Base-by-base conservation (phyloP, 768 basidiomycete genomes). In the Rubroboletus pulcherrimus region DNA sequence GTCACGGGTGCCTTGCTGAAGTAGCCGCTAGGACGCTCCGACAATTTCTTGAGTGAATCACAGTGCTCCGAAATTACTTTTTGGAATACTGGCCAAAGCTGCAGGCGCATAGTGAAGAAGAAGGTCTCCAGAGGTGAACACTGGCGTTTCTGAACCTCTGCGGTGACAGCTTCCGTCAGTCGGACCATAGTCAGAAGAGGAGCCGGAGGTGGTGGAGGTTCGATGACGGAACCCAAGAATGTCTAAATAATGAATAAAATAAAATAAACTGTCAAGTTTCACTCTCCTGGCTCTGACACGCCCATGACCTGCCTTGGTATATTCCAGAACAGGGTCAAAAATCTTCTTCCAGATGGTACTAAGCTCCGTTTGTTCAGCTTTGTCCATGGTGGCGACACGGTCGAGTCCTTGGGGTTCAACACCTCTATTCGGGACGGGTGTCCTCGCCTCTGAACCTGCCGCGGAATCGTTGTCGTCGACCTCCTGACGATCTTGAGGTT, bases 81-180 rank as follows among this genome's bases (percentile, higher is more conserved):
- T 66, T 95, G 89, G 72, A 96, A 98, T 5, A 89, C 77, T 2
- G 96, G 97, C 93, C 94, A 98, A 78, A 98, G 83, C 61, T 86
- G 81, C 52, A 99, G 73, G 21, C 92, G 86, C 42, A 94, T 77
- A 2, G 81, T 78, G 68, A 93, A 89, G 49, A 95, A 78, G 69
- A 87, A 93, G 8, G 82, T 79, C 62, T 95, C 91, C 21, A 94
- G 78, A 14, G 94, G 91, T 7, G 85, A 75, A 62, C 90, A 93
- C 10, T 80, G 82, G 46, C 93, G 85, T 60, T 80, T 81, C 65
- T 93, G 88, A 12, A 91, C 81, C 62, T 91, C 87, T 7, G 78
- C 64, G 43, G 89, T 80, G 39, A 93, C 79, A 41, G 84, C 83
- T 69, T 98, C 94, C 45, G 90, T 91, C 17, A 99, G 75, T 12